Base-by-base conservation (phyloP, 371 early-diverging fungal genomes). In the Mortierella sp. region DNA sequence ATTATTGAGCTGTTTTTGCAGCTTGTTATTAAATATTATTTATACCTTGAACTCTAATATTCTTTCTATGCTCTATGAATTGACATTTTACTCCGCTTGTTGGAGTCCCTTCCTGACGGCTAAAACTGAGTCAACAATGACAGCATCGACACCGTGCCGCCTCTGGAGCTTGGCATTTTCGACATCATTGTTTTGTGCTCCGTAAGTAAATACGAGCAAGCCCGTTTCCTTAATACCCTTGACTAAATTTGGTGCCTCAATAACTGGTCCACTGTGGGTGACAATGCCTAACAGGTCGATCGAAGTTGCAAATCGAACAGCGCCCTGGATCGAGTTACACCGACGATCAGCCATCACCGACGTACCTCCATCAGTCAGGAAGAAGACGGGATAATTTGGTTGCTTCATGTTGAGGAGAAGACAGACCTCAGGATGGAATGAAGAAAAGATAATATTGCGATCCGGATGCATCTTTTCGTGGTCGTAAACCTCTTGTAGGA, bases 361-460 rank as follows among this genome's bases (percentile, higher is more conserved):
- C 19, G 90, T 90, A 41, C 97, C 97, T 32, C 93, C 96, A 70
- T 95, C 95, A 0, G 98, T 96, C 76, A 98, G 85, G 86, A 98
- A 95, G 80, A 97, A 95, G 11, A 97, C 94, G 0, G 98, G 97
- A 64, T 93, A 91, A 69, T 91, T 92, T 57, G 92, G 90, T 72
- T 92, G 92, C 83, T 98, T 98, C 73, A 95, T 84, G 36, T 92
- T 93, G 38, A 97, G 85, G 64, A 96, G 84, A 65, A 94, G 84
- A 71, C 95, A 95, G 47, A 93, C 90, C 58, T 97, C 98, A 0
- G 98, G 97, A 82, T 97, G 97, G 85, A 98, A 98, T 8, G 95
- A 94, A 0, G 97, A 96, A 80, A 98, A 97, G 63, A 96, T 92
- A 55, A 98, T 89, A n/a, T 90, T 91, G 2, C 98, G 91, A 33